phyloP scores from a whole-genome alignment of 306 rosid species.

The Citrullus mucosospermus region DNA sequence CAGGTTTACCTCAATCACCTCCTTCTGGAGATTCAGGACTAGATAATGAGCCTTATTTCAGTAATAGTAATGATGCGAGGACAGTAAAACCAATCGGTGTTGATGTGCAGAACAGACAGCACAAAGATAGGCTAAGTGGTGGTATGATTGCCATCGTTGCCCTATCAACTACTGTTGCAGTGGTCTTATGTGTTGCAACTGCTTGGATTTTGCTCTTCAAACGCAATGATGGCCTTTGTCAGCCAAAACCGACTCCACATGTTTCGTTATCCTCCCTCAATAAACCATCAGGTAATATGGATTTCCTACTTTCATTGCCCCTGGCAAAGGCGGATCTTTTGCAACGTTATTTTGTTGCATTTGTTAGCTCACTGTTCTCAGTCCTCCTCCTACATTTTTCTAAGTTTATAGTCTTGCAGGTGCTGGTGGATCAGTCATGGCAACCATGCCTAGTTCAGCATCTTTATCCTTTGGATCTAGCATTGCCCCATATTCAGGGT shows the following conservation, averaged over 20 bases:
- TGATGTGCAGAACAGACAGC: constrained; percentile 44
- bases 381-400: neutral
- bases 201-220: constrained; percentile 43
- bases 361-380: neutral
- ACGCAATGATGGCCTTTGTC: constrained; percentile 28
- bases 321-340: neutral
- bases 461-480: constrained; percentile 78
- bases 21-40: constrained; percentile 40
- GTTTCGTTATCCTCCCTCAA: constrained; percentile 30
- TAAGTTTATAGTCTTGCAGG: constrained; percentile 31
- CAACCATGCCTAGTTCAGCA: constrained; percentile 44
- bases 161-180: constrained; percentile 41
- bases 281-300: constrained; percentile 55
- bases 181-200: constrained; percentile 40
- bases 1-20: constrained; percentile 90
- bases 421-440: constrained; percentile 39
- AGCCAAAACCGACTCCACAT: constrained; percentile 22
- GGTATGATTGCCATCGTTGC: constrained; percentile 47
- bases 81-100: constrained; percentile 82
- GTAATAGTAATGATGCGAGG: constrained; percentile 36
- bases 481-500: constrained; percentile 66
- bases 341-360: neutral
- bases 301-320: neutral
- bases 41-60: constrained; percentile 59
- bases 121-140: constrained; percentile 40